phyloP scores from a whole-genome alignment of 352 stramenopile species.

The Phytophthora europaea region DNA sequence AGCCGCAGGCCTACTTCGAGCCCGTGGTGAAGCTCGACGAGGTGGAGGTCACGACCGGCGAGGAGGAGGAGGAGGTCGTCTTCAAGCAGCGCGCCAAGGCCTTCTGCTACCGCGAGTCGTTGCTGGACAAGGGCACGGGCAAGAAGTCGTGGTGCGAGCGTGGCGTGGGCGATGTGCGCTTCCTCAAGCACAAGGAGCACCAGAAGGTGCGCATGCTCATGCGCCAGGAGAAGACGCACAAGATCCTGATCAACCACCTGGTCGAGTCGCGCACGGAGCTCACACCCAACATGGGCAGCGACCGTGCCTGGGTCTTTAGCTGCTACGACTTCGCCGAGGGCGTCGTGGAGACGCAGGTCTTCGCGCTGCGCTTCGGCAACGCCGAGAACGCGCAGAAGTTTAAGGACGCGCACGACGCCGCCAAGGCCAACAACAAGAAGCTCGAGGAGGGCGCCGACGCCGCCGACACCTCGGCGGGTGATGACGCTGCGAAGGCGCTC shows the following conservation, averaged over 20 bases:
- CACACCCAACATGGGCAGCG: constrained; percentile 96
- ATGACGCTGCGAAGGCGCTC: constrained; percentile 94
- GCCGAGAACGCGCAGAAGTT: constrained; percentile 97
- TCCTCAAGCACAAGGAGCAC: constrained; percentile 97
- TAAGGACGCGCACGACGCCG: constrained; percentile 95
- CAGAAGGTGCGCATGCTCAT: constrained; percentile 97
- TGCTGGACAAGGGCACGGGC: constrained; percentile 98
- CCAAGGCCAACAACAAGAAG: constrained; percentile 96
- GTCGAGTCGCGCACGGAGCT: constrained; percentile 97
- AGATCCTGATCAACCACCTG: constrained; percentile 98
- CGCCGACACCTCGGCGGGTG: constrained; percentile 91
- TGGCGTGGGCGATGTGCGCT: constrained; percentile 96
- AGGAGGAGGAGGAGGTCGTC: constrained; percentile 98
- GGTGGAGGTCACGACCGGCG: constrained; percentile 97
- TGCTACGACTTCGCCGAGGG: constrained; percentile 98
- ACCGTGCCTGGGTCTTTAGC: constrained; percentile 98
- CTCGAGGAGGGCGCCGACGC: constrained; percentile 94
- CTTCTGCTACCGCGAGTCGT: constrained; percentile 97
- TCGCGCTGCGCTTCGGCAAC: constrained; percentile 95
- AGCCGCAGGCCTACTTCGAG: constrained; percentile 91
- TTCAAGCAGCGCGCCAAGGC: constrained; percentile 97
- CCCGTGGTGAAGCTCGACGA: constrained; percentile 91
- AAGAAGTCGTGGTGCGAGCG: constrained; percentile 99
- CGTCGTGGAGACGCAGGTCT: constrained; percentile 92
- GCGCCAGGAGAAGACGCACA: constrained; percentile 99